Evolutionary conservation across 257 asterid genomes (phyloP), one percentile per base, ranked within the genome.

Genomic region (Anisodus tanguticus): DNA sequence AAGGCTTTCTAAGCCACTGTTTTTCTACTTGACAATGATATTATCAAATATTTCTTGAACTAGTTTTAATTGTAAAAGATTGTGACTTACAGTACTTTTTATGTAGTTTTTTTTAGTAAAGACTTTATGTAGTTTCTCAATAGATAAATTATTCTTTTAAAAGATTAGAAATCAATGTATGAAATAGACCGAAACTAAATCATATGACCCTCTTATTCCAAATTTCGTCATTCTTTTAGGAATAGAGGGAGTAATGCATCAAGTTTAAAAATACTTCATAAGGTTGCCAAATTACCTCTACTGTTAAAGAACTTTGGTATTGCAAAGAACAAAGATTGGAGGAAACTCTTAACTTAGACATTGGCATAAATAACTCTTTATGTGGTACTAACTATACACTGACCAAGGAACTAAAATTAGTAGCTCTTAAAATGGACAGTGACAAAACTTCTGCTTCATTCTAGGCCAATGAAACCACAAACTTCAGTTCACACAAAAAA

Each of bases 71-170:
- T 49, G 6, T 2, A 74, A 74, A 74, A 49, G 39, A 74, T 49
- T 49, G 12, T 74, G 19, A 74, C 60, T 49, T n/a, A 13, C 4
- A 11, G 37, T 45, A 71, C 39, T n/a, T 71, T 45, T 45, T 71
- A 9, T 11, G 39, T 45, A 43, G 12, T 19, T 12, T 35, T 15
- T 63, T 64, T 71, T 0, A 45, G 9, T n/a, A 71, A 10, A 45
- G 80, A 71, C 80, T 71, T 49, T 71, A 49, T 10, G 80, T 6
- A 45, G 80, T 43, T 71, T 71, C 80, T 45, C 35, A 45, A 71
- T 71, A 71, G 35, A 70, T 10, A 71, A 70, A 43, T 41, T 43
- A 71, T 49, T 71, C 26, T 71, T 10, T 17, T 45, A 9, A 71
- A 71, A 45, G 10, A 45, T 71, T 5, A 71, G 12, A 71, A 71